Percentiles rank a stretch among this genome's conserved stretches.
These are phyloP conservation scores for Botrytis squamosa DNA, from an alignment of 2,329 filamentous ascomycete genomes.

Conservation along the genomic window DNA sequence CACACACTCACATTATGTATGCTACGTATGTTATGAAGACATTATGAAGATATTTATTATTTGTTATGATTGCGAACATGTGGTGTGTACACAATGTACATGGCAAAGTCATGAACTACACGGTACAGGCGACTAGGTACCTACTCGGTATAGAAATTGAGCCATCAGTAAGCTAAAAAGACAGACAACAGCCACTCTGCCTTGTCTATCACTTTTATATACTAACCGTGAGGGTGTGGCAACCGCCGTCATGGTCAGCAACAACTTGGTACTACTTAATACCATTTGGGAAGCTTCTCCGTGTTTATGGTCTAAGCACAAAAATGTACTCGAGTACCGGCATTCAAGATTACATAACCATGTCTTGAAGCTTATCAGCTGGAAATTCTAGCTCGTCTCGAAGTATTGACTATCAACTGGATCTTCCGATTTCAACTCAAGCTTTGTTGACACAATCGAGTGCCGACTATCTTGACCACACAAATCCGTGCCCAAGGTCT, in stretches of 20 bases:
- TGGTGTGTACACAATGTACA: not conserved
- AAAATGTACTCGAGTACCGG: not conserved
- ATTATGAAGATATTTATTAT: not conserved
- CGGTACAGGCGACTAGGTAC: not conserved
- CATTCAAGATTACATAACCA: constrained; percentile 8
- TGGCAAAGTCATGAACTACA: not conserved
- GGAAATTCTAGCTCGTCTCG: not conserved
- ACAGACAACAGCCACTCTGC: not conserved
- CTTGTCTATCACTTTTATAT: not conserved
- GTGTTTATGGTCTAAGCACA: not conserved
- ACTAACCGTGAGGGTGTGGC: not conserved
- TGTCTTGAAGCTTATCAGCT: not conserved
- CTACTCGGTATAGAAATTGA: not conserved
- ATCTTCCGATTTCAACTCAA: not conserved
- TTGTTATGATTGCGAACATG: not conserved
- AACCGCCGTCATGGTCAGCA: constrained; percentile 2
- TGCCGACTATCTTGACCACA: not conserved
- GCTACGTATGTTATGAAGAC: not conserved
- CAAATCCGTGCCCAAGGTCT: not conserved
- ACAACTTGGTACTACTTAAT: not conserved
- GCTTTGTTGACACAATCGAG: not conserved
- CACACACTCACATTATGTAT: not conserved
- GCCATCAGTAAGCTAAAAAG: not conserved
- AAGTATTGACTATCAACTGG: not conserved
- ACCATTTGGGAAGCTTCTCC: not conserved